Conservation (phyloP, 129 eudicot genomes). For the Smallanthus sonchifolius region DNA sequence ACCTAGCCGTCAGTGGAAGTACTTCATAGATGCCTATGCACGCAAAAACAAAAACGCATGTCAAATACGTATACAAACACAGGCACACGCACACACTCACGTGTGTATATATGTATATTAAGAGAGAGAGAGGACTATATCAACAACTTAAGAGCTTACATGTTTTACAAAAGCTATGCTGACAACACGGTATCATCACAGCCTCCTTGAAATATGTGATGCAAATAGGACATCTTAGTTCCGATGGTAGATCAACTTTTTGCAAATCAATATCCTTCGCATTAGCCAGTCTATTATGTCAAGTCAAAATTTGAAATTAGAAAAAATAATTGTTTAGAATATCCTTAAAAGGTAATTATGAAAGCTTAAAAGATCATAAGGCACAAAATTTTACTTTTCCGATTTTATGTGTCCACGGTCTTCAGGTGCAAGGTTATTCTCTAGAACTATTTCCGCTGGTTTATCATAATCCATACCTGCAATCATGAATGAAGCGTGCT, state of each 20-base stretch:
- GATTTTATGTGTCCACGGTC: slow-evolving; percentile 38
- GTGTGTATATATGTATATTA: too few relatives aligned
- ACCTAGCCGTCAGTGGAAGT: slow-evolving; percentile 46
- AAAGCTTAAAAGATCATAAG: background rate
- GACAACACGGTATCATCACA: slow-evolving; percentile 97
- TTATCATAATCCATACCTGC: slow-evolving; percentile 28
- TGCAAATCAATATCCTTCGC: slow-evolving; percentile 37
- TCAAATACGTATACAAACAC: background rate
- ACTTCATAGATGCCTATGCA: slow-evolving; percentile 64
- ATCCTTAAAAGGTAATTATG: background rate
- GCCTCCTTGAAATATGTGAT: slow-evolving; percentile 76
- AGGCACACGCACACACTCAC: too few relatives aligned
- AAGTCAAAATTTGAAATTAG: slow-evolving; percentile 8
- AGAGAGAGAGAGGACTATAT: background rate
- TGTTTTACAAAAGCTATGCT: slow-evolving; percentile 79
- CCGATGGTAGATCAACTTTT: slow-evolving; percentile 53
- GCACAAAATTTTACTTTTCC: slow-evolving; percentile 39
- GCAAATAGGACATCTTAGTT: slow-evolving; percentile 78
- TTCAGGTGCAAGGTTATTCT: slow-evolving; percentile 33
- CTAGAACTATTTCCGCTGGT: slow-evolving; percentile 33
- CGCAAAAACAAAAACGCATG: background rate
- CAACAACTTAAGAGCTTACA: slow-evolving; percentile 52
- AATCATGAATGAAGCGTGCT: slow-evolving; percentile 15
- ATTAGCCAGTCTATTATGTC: slow-evolving; percentile 29
- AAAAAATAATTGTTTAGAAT: slow-evolving; percentile 7